These are phyloP conservation scores for Epichloe elymi DNA, from an alignment of 2,329 filamentous ascomycete genomes.

Conservation along the genomic window DNA sequence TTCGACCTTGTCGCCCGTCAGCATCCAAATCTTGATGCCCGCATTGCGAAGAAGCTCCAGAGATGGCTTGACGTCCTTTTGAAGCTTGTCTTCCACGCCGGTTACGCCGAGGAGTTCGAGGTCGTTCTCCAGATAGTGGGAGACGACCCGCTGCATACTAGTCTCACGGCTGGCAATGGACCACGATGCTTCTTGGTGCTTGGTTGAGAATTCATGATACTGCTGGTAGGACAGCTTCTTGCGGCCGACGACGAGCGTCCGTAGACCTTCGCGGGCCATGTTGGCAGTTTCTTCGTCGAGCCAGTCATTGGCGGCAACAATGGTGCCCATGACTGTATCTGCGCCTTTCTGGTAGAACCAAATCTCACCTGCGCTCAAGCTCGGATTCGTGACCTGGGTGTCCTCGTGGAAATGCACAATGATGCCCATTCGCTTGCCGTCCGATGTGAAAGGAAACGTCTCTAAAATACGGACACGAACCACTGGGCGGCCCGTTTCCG, in stretches of 20 bases:
- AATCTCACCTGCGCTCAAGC: slow-evolving; percentile 57
- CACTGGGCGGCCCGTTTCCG: slow-evolving; percentile 57
- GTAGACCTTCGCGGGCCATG: slow-evolving; percentile 92
- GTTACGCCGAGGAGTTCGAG: slow-evolving; percentile 93
- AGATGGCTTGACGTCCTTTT: slow-evolving; percentile 89
- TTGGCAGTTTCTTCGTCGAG: slow-evolving; percentile 98
- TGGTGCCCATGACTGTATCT: slow-evolving; percentile 94
- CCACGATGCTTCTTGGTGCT: slow-evolving; percentile 68
- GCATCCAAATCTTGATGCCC: slow-evolving; percentile 99
- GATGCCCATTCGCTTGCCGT: slow-evolving; percentile 96
- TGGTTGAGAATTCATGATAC: slow-evolving; percentile 66
- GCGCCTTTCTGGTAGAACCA: slow-evolving; percentile 99
- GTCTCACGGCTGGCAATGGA: slow-evolving; percentile 68
- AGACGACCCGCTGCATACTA: slow-evolving; percentile 68
- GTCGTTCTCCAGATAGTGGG: slow-evolving; percentile 71
- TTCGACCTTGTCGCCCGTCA: slow-evolving; percentile 97
- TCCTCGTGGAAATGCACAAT: slow-evolving; percentile 72
- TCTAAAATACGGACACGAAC: slow-evolving; percentile 84
- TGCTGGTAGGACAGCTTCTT: slow-evolving; percentile 68
- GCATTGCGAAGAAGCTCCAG: slow-evolving; percentile 91
- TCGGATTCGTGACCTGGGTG: slow-evolving; percentile 31
- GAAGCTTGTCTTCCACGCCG: slow-evolving; percentile 92
- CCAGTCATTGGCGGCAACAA: slow-evolving; percentile 95
- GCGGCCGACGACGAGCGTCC: slow-evolving; percentile 88
- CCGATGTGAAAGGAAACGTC: slow-evolving; percentile 93